Base-by-base conservation (phyloP, 1,284 basidiomycete species). In the Abortiporus biennis region DNA sequence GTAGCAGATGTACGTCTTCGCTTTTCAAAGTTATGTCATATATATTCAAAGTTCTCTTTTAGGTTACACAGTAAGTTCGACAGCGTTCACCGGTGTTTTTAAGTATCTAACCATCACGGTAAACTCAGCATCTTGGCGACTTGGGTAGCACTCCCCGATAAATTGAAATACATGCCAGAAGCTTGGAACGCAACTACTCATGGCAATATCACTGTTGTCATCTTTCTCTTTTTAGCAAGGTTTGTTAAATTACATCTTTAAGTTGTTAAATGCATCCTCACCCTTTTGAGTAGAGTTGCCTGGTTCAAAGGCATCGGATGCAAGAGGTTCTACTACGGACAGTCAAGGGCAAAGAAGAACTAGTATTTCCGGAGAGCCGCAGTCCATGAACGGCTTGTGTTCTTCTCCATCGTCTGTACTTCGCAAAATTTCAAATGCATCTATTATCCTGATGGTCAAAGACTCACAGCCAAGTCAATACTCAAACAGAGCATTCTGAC, bases 141-240 rank as follows among this genome's bases (percentile, higher is more conserved):
- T 9, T 72, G 76, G 53, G 47, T 76, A 40, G 72, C 71, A 8
- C 69, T 87, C 20, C 85, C 85, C 1, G 51, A 57, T 27, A 63
- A 72, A n/a, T 56, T 85, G 46, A 71, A 69, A 38, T 78, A 70
- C 47, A 63, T 63, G 21, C 64, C 74, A 32, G 53, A 55, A 8
- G 52, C 56, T 11, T 89, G 84, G 85, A 87, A 87, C 58, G 56
- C 69, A 13, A 80, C 76, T 66, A 84, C 78, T 0, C 84, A 87
- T 51, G 85, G 85, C 23, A 89, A 86, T 54, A 79, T 87, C 54
- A 78, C 81, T 2, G 65, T 76, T 44, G 72, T 76, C 16, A 47
- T 79, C 25, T 62, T 80, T 31, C 65, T 87, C 35, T 69, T 80
- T 40, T 44, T 64, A 24, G 67, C 67, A 47, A 73, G 85, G 83